Base-by-base conservation (phyloP, 2,329 filamentous ascomycete genomes). In the Dactylonectria macrodidyma region DNA sequence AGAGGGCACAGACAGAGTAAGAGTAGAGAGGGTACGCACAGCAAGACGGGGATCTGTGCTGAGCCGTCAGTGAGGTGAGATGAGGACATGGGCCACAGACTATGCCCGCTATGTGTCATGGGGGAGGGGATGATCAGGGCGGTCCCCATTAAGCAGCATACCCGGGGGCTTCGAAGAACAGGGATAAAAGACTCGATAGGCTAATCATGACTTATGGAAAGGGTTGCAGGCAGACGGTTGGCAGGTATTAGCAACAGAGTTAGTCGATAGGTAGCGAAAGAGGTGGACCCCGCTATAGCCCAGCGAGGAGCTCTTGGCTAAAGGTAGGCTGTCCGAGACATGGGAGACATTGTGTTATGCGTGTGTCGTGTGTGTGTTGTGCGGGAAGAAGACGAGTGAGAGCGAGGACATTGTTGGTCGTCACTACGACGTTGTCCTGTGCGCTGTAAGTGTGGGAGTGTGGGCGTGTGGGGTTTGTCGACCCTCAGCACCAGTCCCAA, bases 91-190 rank as follows among this genome's bases (percentile, higher is more conserved):
- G 38, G 38, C 38, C 26, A 30, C 26, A 5, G 26, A 7, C 26
- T 30, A 30, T 7, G 26, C 4, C 4, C 7, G 26, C 26, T 30
- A 30, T 7, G 26, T 4, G 26, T 30, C 46, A 50, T 8, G 19
- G 57, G n/a, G 36, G 57, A 44, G 38, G 38, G 38, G 38, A 16
- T n/a, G 12, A 41, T 41, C 36, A 41, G 41, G 41, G 41, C 41
- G 55, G 34, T 58, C 38, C 46, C 41, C 41, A 14, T 44, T 14
- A n/a, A 44, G 41, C 41, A 44, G 16, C 14, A 30, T 30, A 52
- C 58, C 58, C 58, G 58, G 58, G 41, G 34, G 47, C 50, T 48
- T 47, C 48, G 58, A 16, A 14, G 24, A 30, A 24, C 58, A 60
- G 58, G 58, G 58, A 52, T 60, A 16, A 22, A 19, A 8, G 33